These are phyloP conservation scores for Nothophaeocryptopus gaeumannii DNA, from an alignment of 2,329 filamentous ascomycete species.

Conservation along the genomic window DNA sequence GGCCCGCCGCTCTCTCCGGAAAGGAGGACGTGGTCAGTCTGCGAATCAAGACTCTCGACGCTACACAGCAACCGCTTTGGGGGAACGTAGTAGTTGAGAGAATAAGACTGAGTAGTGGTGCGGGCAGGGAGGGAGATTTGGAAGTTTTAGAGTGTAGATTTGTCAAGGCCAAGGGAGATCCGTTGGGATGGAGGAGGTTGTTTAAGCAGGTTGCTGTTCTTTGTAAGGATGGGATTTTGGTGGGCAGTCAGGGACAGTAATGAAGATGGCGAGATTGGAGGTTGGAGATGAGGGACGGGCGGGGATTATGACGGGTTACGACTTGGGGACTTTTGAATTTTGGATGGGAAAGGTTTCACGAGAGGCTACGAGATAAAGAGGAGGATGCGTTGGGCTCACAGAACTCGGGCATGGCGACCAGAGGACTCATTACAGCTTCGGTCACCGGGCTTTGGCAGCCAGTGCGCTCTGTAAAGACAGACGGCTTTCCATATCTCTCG, in stretches of 20 bases:
- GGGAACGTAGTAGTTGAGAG: slow-evolving; percentile 73
- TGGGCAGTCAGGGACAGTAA: slow-evolving; percentile 7
- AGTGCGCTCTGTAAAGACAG: no score
- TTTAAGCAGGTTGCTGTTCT: slow-evolving; percentile 93
- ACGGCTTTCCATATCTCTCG: no score
- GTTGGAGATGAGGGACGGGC: background rate
- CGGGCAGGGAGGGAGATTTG: slow-evolving; percentile 30
- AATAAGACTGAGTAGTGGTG: slow-evolving; percentile 49
- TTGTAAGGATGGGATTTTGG: slow-evolving; percentile 73
- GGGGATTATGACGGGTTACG: no score
- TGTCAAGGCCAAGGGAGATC: slow-evolving; percentile 92
- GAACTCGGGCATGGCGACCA: no score
- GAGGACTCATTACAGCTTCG: no score
- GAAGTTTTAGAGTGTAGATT: slow-evolving; percentile 83
- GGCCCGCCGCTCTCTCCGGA: slow-evolving; percentile 38
- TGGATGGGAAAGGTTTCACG: no score
- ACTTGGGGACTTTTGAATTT: no score
- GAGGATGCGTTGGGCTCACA: no score
- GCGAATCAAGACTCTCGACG: slow-evolving; percentile 71
- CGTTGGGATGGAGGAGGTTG: slow-evolving; percentile 90
- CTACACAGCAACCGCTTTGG: slow-evolving; percentile 67
- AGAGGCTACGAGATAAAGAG: no score
- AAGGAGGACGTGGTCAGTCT: slow-evolving; percentile 53
- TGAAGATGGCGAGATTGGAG: background rate
- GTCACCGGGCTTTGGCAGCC: no score